These are phyloP conservation scores for Chrysanthemum makinoi DNA, from an alignment of 129 eudicot species.

Conservation along the genomic window DNA sequence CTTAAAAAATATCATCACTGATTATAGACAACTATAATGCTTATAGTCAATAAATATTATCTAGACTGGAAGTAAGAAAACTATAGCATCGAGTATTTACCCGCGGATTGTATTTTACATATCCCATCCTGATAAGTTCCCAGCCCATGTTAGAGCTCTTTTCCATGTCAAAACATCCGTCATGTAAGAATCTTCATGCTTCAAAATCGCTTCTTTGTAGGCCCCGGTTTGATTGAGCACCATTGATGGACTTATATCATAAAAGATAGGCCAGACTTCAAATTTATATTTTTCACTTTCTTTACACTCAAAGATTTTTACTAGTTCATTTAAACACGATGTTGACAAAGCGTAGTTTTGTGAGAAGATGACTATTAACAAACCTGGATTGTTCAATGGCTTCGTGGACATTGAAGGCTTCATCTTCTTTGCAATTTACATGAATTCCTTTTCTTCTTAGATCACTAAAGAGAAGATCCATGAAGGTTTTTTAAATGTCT, in stretches of 20 bases:
- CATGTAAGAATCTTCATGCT: constrained; percentile 18
- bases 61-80: not conserved
- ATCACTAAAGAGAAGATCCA: constrained; percentile 32
- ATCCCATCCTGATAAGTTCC: constrained; percentile 37
- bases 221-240: constrained; percentile 29
- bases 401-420: constrained; percentile 20
- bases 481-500: constrained; percentile 34
- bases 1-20: not conserved
- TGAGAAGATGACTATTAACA: constrained; percentile 36
- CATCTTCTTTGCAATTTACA: constrained; percentile 20
- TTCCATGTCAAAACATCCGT: constrained; percentile 26
- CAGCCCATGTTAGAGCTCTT: constrained; percentile 26
- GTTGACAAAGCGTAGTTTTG: constrained; percentile 37
- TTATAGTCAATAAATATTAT: not conserved
- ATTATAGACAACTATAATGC: not conserved
- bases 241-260: constrained; percentile 30
- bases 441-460: constrained; percentile 31
- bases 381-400: constrained; percentile 36
- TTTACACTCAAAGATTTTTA: constrained; percentile 32
- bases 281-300: constrained; percentile 27
- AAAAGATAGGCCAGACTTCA: constrained; percentile 39
- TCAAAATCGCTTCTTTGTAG: constrained; percentile 31
- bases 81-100: constrained; percentile 4
- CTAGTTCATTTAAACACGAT: constrained; percentile 40
- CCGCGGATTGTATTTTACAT: constrained; percentile 26